Base-by-base conservation (phyloP, 306 rosid genomes). In the Bauhinia variegata region DNA sequence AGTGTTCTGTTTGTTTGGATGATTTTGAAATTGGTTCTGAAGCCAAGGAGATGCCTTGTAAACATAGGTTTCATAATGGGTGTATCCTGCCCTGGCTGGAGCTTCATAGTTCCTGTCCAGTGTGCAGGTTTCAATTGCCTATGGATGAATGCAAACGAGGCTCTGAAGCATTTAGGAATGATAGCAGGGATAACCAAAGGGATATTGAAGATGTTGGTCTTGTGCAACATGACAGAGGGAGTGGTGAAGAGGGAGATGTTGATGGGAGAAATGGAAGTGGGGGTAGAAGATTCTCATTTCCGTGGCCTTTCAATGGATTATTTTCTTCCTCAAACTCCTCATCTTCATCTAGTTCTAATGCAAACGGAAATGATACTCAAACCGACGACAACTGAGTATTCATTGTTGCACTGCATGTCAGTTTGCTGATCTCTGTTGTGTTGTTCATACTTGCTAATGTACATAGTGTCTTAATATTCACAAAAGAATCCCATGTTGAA, bases 11-110 rank as follows among this genome's bases (percentile, higher is more conserved):
- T 54, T 90, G 95, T 77, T 72, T 87, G 81, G 96, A 87, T 74
- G 96, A 87, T 72, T 76, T 90, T 61, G 89, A 84, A 79, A 50
- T 67, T 41, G 87, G 87, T 51, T 60, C 80, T 44, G 87, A 87
- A 63, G 96, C 91, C 3, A 89, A 83, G 65, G 81, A 89, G 82
- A 85, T 89, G 95, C 96, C 96, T 11, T 89, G 96, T 54, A 89
- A 77, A 82, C 96, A 89, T 73, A 89, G 74, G 58, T 87, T 87
- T 74, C 95, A 89, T 62, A 63, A 54, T 16, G 85, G 60, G 12
- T 90, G 96, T 64, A 87, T 90, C 62, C 72, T 90, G 17, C 95
- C 95, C 12, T 89, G 96, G 96, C 76, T 89, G 60, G 95, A 87
- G 65, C 91, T 86, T 73, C 96, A 86, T 75, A 86, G 91, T 78